Conservation (phyloP, 2,329 filamentous ascomycete species). For the Ophiostoma sp. region DNA sequence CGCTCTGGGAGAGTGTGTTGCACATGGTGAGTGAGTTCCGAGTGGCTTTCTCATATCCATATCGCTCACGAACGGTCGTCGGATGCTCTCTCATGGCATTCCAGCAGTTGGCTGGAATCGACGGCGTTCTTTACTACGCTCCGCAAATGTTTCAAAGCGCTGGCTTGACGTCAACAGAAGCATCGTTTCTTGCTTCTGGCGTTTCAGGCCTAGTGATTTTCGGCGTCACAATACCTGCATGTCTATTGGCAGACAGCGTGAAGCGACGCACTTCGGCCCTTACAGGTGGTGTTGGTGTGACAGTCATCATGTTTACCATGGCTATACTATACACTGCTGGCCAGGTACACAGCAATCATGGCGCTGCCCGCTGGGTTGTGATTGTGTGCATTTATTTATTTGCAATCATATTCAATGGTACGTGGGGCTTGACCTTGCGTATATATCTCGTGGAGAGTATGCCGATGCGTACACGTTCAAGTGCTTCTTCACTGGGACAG, state of each 20-base stretch:
- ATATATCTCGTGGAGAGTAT: constrained; percentile 14
- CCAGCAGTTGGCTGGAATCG: constrained; percentile 11
- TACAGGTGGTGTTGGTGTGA: not conserved
- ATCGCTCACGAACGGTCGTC: not conserved
- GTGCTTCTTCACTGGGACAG: constrained; percentile 5
- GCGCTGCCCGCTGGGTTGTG: constrained; percentile 2
- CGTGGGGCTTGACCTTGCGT: not conserved
- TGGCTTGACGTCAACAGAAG: not conserved
- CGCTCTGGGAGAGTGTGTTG: not conserved
- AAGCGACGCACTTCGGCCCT: constrained; percentile 9
- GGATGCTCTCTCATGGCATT: constrained; percentile 14
- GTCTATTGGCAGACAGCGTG: not conserved
- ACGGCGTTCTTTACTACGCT: constrained; percentile 10
- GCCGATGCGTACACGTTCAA: constrained; percentile 11
- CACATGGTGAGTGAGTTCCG: constrained; percentile 2
- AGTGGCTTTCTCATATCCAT: not conserved
- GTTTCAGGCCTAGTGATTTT: constrained; percentile 8
- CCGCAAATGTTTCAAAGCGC: constrained; percentile 13
- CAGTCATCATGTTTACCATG: not conserved
- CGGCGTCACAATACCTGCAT: not conserved
- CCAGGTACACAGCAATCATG: not conserved
- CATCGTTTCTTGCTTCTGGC: constrained; percentile 6
- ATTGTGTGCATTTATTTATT: constrained; percentile 15
- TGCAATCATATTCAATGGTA: constrained; percentile 6
- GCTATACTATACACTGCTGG: not conserved